Evolutionary conservation across 805 yeast species (phyloP).

Genomic region (Candida montana): DNA sequence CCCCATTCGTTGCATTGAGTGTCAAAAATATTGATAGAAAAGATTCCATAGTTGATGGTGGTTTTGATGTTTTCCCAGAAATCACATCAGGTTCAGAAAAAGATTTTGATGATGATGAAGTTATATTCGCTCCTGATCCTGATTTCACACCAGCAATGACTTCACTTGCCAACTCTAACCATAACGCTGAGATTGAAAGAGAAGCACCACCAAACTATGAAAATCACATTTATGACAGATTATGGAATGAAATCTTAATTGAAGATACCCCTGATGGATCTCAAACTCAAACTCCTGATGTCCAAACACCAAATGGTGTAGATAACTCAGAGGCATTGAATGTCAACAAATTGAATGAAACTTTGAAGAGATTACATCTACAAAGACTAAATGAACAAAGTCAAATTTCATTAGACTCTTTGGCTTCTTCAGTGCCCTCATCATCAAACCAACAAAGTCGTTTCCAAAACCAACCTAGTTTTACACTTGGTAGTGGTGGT

Average conservation of each 20-base stretch:
- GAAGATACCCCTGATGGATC: constrained; percentile 30
- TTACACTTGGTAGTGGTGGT: constrained; percentile 8
- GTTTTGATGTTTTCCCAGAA: constrained; percentile 22
- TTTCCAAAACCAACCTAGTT: constrained; percentile 1
- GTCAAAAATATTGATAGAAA: constrained; percentile 33
- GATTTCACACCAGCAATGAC: constrained; percentile 23
- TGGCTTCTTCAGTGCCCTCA: constrained; percentile 10
- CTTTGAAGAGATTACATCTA: constrained; percentile 44
- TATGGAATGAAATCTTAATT: constrained; percentile 57
- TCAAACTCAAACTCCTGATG: constrained; percentile 27
- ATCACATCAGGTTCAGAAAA: constrained; percentile 22
- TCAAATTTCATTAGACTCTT: constrained; percentile 21
- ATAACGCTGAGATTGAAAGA: constrained; percentile 34
- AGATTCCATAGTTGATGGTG: constrained; percentile 20
- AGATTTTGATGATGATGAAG: constrained; percentile 31
- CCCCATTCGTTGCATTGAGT: constrained; percentile 75
- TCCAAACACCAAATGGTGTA: constrained; percentile 19
- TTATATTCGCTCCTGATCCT: constrained; percentile 34
- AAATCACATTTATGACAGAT: constrained; percentile 71
- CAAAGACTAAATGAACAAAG: constrained; percentile 41
- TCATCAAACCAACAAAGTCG: background rate
- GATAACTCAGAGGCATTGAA: constrained; percentile 22
- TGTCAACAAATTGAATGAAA: constrained; percentile 40
- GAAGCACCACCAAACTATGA: constrained; percentile 87
- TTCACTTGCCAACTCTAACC: constrained; percentile 12